Base-by-base conservation (phyloP, 495 filamentous ascomycete genomes). In the Penicillium desertorum region DNA sequence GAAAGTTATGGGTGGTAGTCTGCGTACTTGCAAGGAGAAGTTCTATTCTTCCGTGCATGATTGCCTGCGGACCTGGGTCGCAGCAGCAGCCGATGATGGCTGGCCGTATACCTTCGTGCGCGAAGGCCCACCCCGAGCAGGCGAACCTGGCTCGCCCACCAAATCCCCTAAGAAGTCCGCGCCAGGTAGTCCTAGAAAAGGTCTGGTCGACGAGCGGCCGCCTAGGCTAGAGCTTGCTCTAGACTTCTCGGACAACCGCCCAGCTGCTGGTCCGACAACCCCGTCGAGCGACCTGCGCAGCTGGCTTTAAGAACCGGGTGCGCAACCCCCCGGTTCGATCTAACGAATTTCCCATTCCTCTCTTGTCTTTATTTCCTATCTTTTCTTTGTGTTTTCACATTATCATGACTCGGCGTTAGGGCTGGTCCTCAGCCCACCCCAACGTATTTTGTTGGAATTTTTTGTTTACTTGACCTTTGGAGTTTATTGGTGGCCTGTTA, bases 1-100 rank as follows among this genome's bases (percentile, higher is more conserved):
- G 76, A 92, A 90, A 65, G 83, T 86, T 51, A 88, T 97, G 82
- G 95, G 92, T 7, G 82, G 78, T 19, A 91, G 82, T 56, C 70
- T 98, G 60, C 83, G 94, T 16, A 86, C 92, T 20, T 98, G 94
- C 79, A 98, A 98, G 71, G 94, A 96, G 71, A 97, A 96, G 66
- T 93, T 98, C 68, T 98, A 98, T 63, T 86, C 86, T 2, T 81
- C 87, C 20, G 89, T 98, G 11, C 94, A 98, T 69, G 91, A 92
- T 58, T 89, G 86, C 19, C 77, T 98, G 49, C 82, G 87, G 52
- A 92, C 88, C 27, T 98, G 94, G 94, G 88, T 97, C 27, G 86
- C 84, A 2, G 95, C 92, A 1, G 91, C 90, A 0, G 77, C 71
- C 32, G 92, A 90, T 39, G 94, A 98, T 74, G 90, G 84, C 27